phyloP scores from a whole-genome alignment of 305 asterid genomes.

The Caryopteris hybrid region DNA sequence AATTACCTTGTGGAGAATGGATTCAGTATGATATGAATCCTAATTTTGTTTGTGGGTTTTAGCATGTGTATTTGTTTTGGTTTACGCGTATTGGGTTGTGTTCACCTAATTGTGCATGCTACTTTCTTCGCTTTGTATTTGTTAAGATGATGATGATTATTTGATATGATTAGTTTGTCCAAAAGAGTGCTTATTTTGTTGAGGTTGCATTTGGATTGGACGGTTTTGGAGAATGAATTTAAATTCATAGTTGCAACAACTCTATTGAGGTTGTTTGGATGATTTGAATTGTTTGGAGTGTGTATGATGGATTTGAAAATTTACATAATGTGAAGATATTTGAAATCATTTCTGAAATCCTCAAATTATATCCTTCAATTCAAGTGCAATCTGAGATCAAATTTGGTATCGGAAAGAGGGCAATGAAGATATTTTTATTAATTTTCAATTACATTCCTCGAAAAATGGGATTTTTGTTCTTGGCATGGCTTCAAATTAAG shows the following conservation, averaged over 20 bases:
- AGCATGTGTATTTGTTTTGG: background rate
- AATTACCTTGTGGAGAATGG: slow-evolving; percentile 66
- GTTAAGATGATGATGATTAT: background rate
- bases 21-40: slow-evolving; percentile 57
- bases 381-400: background rate
- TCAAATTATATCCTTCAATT: background rate
- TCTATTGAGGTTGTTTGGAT: background rate
- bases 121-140: background rate
- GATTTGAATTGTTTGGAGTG: background rate
- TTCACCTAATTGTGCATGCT: background rate
- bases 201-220: too few species aligned
- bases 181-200: too few species aligned
- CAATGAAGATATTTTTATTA: background rate
- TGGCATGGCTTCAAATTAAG: background rate
- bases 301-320: too few species aligned
- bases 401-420: background rate
- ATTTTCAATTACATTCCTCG: background rate
- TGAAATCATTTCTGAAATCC: background rate
- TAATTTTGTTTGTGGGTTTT: background rate
- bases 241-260: background rate
- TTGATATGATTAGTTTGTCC: too few species aligned
- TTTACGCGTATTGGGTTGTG: too few species aligned
- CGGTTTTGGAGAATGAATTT: background rate
- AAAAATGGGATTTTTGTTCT: background rate
- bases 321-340: background rate